These are phyloP conservation scores for Quercus lobata DNA, from an alignment of 331 rosid genomes.

Conservation along the genomic window DNA sequence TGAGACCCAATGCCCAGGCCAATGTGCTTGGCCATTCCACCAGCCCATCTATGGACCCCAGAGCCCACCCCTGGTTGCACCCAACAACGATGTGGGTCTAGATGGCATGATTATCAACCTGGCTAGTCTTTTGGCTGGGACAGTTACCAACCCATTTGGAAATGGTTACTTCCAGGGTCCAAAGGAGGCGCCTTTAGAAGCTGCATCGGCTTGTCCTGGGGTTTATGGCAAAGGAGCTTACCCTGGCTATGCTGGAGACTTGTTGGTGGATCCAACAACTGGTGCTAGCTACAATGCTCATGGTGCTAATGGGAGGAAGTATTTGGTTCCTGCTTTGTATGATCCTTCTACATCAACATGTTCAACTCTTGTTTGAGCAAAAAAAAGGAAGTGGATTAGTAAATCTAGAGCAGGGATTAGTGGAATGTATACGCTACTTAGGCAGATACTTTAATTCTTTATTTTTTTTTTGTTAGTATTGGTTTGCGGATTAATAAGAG, in stretches of 20 bases:
- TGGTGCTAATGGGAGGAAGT: constrained; percentile 65
- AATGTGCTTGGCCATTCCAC: too few species aligned
- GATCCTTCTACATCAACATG: constrained; percentile 59
- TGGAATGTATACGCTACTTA: constrained; percentile 27
- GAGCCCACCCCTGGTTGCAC: too few species aligned
- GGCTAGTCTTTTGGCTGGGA: too few species aligned
- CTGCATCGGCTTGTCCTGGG: too few species aligned
- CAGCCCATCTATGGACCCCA: too few species aligned
- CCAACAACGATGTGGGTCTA: too few species aligned
- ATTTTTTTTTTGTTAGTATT: constrained; percentile 27
- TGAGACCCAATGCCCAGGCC: constrained; percentile 44
- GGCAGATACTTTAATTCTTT: constrained; percentile 34
- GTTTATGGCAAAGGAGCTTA: too few species aligned
- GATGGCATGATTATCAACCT: too few species aligned
- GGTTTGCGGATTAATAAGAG: constrained; percentile 7
- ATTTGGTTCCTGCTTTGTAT: constrained; percentile 59
- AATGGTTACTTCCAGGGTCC: too few species aligned
- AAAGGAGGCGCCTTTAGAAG: too few species aligned
- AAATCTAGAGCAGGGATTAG: background rate
- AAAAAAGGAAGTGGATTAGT: background rate
- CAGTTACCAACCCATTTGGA: too few species aligned
- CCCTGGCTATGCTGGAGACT: constrained; percentile 11
- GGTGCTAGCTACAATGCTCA: constrained; percentile 69
- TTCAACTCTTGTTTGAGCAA: constrained; percentile 44
- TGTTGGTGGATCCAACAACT: constrained; percentile 45